Conservation (phyloP, 1,139 yeast genomes). For the Kodamaea ohmeri region DNA sequence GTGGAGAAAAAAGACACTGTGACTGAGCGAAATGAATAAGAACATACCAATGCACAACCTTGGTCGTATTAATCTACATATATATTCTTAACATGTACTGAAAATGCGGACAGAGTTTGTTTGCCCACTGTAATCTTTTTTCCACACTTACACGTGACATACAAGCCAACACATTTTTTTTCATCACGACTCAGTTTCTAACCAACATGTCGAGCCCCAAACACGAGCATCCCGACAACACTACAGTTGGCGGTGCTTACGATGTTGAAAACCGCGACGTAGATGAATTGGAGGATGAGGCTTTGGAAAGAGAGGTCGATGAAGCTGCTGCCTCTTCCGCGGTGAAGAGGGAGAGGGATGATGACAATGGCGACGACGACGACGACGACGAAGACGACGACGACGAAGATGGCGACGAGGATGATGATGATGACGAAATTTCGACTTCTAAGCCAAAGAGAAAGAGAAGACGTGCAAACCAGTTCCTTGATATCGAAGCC, state of each 20-base stretch:
- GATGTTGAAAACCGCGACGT: slow-evolving; percentile 8
- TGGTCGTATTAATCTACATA: too few species aligned
- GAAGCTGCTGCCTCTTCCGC: slow-evolving; percentile 12
- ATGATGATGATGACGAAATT: slow-evolving; percentile 54
- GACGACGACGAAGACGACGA: slow-evolving; percentile 33
- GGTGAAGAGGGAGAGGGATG: slow-evolving; percentile 45
- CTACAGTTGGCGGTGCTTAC: slow-evolving; percentile 6
- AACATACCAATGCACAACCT: too few species aligned
- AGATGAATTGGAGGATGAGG: slow-evolving; percentile 14
- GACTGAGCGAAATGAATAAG: background rate
- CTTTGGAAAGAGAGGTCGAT: slow-evolving; percentile 11
- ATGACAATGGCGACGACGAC: slow-evolving; percentile 55
- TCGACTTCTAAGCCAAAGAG: slow-evolving; percentile 57
- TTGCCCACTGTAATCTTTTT: too few species aligned
- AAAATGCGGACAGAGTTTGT: too few species aligned
- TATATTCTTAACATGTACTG: too few species aligned
- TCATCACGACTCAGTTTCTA: slow-evolving; percentile 1
- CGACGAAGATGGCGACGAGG: slow-evolving; percentile 63
- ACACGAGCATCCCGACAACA: slow-evolving; percentile 8
- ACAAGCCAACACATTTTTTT: slow-evolving; percentile 3
- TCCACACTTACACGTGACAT: background rate
- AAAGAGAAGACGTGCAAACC: slow-evolving; percentile 73
- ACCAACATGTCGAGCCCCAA: slow-evolving; percentile 9
- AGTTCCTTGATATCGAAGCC: slow-evolving; percentile 97
- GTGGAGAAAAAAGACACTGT: slow-evolving; percentile 25